phyloP scores from a whole-genome alignment of 1,284 basidiomycete genomes.

The Rhodotorula sp. region DNA sequence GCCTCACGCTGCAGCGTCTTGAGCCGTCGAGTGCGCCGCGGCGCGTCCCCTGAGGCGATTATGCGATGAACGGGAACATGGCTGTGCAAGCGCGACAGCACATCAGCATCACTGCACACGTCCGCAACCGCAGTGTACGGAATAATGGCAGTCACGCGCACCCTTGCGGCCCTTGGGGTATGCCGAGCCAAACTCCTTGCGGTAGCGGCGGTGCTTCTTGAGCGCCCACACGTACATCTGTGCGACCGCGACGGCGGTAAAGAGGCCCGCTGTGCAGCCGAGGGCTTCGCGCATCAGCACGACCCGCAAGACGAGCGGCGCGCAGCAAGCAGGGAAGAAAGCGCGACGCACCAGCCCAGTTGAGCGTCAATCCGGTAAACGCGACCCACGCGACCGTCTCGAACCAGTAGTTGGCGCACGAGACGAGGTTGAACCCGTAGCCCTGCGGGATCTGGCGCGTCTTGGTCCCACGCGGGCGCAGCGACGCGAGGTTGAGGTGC shows the following conservation, averaged over 20 bases:
- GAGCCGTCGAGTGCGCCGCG: no score
- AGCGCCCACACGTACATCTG: slow-evolving; percentile 88
- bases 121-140: no score
- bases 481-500: slow-evolving; percentile 76
- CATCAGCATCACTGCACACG: background rate
- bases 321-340: background rate
- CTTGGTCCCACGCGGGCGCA: slow-evolving; percentile 78
- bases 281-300: no score
- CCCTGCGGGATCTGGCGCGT: slow-evolving; percentile 79
- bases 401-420: slow-evolving; percentile 95
- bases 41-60: slow-evolving; percentile 17
- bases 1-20: no score
- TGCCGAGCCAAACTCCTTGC: slow-evolving; percentile 86
- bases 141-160: no score
- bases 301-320: background rate
- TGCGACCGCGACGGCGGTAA: slow-evolving; percentile 65
- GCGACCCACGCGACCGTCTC: slow-evolving; percentile 77
- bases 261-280: slow-evolving; percentile 64
- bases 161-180: slow-evolving; percentile 71
- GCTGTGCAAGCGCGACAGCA: slow-evolving; percentile 47
- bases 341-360: slow-evolving; percentile 65
- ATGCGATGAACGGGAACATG: slow-evolving; percentile 74
- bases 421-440: slow-evolving; percentile 80
- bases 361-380: slow-evolving; percentile 76
- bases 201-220: slow-evolving; percentile 89